A percentile compares a stretch with the other conserved stretches of the same genome.
Evolutionary conservation across 768 basidiomycete genomes (phyloP).

Genomic region (Leccinum uliginosum): DNA sequence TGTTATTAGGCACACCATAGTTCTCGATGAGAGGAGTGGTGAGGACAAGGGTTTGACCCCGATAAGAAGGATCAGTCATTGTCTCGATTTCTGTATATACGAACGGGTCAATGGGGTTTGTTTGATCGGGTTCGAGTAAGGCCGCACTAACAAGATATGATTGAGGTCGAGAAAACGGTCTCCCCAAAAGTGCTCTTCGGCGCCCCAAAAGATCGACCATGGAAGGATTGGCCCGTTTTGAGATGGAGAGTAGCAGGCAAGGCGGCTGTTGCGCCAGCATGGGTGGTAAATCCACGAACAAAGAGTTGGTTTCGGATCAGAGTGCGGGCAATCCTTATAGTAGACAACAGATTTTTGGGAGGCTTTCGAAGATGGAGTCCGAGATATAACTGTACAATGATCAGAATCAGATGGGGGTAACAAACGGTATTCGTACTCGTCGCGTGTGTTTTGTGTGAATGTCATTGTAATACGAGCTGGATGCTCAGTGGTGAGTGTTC

Average conservation of each 20-base stretch:
- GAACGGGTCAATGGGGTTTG: slow-evolving; percentile 8
- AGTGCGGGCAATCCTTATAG: slow-evolving; percentile 59
- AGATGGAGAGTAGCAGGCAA: slow-evolving; percentile 86
- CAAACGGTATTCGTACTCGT: slow-evolving; percentile 58
- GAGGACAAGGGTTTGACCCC: slow-evolving; percentile 96
- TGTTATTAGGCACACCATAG: slow-evolving; percentile 91
- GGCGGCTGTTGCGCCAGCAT: slow-evolving; percentile 44
- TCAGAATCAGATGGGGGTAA: slow-evolving; percentile 17
- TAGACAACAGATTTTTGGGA: slow-evolving; percentile 27
- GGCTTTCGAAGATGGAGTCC: slow-evolving; percentile 43
- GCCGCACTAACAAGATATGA: slow-evolving; percentile 81
- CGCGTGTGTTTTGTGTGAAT: slow-evolving; percentile 82
- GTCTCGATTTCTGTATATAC: slow-evolving; percentile 85
- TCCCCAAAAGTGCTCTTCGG: slow-evolving; percentile 87
- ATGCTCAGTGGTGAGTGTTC: slow-evolving; percentile 13
- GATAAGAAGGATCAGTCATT: slow-evolving; percentile 99
- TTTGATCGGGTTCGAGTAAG: slow-evolving; percentile 3
- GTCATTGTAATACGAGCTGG: slow-evolving; percentile 60
- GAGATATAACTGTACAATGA: slow-evolving; percentile 66
- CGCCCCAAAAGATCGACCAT: slow-evolving; percentile 85
- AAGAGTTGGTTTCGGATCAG: slow-evolving; percentile 46
- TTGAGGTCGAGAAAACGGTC: slow-evolving; percentile 98
- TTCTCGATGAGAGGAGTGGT: slow-evolving; percentile 98
- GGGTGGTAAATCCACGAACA: slow-evolving; percentile 63
- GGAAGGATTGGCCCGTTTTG: slow-evolving; percentile 91